Evolutionary conservation across 805 yeast genomes (phyloP), one percentile per base, ranked within the genome.

Genomic region (Candida tallmaniae): DNA sequence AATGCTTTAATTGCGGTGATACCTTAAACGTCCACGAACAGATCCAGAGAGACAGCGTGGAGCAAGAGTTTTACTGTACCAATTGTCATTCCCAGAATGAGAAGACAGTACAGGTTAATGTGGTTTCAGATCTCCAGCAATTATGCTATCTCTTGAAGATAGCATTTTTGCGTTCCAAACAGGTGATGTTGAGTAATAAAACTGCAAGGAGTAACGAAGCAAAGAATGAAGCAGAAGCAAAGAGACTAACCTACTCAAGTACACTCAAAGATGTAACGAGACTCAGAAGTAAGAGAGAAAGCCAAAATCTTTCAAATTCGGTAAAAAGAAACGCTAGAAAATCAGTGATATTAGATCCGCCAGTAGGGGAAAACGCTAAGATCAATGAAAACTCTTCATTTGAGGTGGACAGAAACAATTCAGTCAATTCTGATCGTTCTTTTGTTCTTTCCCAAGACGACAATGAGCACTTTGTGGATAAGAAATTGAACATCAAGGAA

Each of bases 121-220:
- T 59, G n/a, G 80, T 88, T 1, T 71, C 86, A 4, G 80, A 78
- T 39, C 70, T 87, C 31, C 58, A 76, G 13, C 97, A 93, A 58
- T 71, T 88, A 50, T 68, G 80, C 13, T 86, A 78, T 52, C 61
- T 93, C 29, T 63, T 89, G 45, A 82, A 84, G 48, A 87, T 93
- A 42, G 97, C 97, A 0, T 65, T 89, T 30, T 75, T 83, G 3
- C 69, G 96, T 37, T 83, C 83, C 25, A 77, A 62, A 50, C 70
- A 75, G 13, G 83, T 80, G 0, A 78, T 82, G 76, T 46, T 41
- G 28, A 23, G 12, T 8, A 23, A 33, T 12, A 13, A 7, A 4
- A 32, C 28, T 12, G 22, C 24, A 5, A 36, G 34, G 21, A 33
- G 29, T 10, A 29, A 36, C 4, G 24, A 24, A 13, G 15, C 19